A percentile compares a stretch with the other conserved stretches of the same genome.
These are phyloP conservation scores for Triticum dicoccoides DNA, from an alignment of 176 grass and related monocot genomes.

Conservation along the genomic window DNA sequence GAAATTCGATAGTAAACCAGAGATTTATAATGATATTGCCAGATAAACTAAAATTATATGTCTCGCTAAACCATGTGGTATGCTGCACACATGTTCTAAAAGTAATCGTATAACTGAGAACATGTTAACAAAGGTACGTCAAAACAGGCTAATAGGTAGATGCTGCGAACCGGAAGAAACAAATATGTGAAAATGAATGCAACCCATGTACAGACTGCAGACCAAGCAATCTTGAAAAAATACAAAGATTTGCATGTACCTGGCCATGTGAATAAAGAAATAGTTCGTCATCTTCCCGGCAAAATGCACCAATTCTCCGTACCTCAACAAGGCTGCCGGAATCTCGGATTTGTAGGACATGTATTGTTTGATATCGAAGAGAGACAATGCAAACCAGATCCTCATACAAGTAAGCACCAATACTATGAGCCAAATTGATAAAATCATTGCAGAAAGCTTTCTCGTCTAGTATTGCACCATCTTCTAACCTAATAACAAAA, in stretches of 20 bases:
- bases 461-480: conserved; percentile 79
- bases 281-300: conserved; percentile 83
- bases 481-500: conserved; percentile 76
- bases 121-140: not conserved
- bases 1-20: not conserved
- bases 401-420: conserved; percentile 90
- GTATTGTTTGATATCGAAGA: conserved; percentile 89
- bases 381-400: conserved; percentile 94
- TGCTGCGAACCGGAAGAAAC: not conserved
- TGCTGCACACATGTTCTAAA: not conserved
- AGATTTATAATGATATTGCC: not conserved
- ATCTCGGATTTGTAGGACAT: conserved; percentile 89
- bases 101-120: not conserved
- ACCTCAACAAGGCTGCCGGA: conserved; percentile 91
- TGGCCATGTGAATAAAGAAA: conserved; percentile 92
- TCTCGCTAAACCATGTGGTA: not conserved
- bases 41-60: not conserved
- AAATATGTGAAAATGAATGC: not conserved
- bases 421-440: conserved; percentile 87
- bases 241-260: conserved; percentile 33
- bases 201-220: not conserved
- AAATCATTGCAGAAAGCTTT: conserved; percentile 92
- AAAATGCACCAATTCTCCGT: conserved; percentile 84
- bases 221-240: not conserved
- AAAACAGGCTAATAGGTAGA: not conserved